Base-by-base conservation (phyloP, 176 grass and related monocot genomes). In the Rhynchospora pubera region DNA sequence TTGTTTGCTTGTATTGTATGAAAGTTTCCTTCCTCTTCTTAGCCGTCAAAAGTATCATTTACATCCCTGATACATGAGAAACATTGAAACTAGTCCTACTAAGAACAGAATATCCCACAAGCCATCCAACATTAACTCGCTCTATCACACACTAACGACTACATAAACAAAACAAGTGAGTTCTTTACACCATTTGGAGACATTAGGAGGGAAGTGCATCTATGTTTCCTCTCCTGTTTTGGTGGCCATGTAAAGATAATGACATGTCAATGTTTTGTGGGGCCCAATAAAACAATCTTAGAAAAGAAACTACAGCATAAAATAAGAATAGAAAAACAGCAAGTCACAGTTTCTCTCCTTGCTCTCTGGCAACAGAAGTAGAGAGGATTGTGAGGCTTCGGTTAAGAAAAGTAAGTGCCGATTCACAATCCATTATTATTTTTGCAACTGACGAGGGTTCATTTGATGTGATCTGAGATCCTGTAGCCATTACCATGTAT, bases 381-480 rank as follows among this genome's bases (percentile, higher is more conserved):
- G 96, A 99, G 57, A 99, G 96, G 87, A 99, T 93, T 5, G 92
- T 61, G 75, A 99, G 96, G 34, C 96, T 99, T 58, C 88, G 86
- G 63, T 95, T 99, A 56, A 99, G 91, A 84, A 99, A 95, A 47
- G 96, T 95, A 30, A 99, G 79, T 11, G 96, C 89, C 21, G 96
- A 93, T 91, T 99, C 96, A 39, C 96, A 99, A 24, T 99, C 96
- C 55, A 91, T 88, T 65, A 95, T 93, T 61, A 95, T 93, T 84
- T 99, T 99, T 4, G 90, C 82, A 78, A 94, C 89, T 0, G 92
- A 99, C 5, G 92, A 95, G 81, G 92, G 92, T 32, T 95, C 91
- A 7, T 91, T 93, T 16, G 85, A 92, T 15, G 93, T 85, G 2
- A 92, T 89, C 23, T 87, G 80, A 50, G 89, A 99, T 1, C 96